Base-by-base conservation (phyloP, 1,284 basidiomycete genomes). In the Apiotrichum porosum region DNA sequence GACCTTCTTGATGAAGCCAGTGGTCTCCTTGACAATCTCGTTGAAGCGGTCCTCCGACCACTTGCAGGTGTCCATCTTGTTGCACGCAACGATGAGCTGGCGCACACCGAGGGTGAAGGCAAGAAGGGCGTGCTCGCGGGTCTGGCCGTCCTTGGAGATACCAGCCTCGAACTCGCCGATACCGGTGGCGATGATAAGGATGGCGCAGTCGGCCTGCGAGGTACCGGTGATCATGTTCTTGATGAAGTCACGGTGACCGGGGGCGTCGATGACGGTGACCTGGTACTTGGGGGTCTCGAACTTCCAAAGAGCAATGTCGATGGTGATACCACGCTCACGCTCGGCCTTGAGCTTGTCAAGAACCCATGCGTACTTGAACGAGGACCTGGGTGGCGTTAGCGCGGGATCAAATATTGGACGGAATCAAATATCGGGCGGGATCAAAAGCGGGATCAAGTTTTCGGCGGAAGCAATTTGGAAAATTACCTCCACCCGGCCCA, bases 171-270 rank as follows among this genome's bases (percentile, higher is more conserved):
- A 98, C 81, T 99, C 94, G 85, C 94, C 94, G 76, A 88, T 91
- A 82, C 94, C 95, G 78, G 81, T 88, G 69, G 93, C 94, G 69
- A 99, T 99, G 83, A 99, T 97, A 77, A 99, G 91, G 75, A 98
- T 87, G 73, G 92, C 94, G 74, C 94, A 97, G 78, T 97, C 94
- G 75, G 94, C 94, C 83, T 97, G 94, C 71, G 94, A 97, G 73
- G 94, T 98, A 84, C 94, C 94, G 28, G 92, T 97, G 76, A 97
- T 97, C 92, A 97, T 97, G 89, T 97, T 98, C 83, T 99, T 99
- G 85, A 99, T 99, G 81, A 99, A 99, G 77, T 99, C 95, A 86
- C 94, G 92, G 80, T 98, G 95, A 75, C 94, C 95, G 49, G 94
- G 95, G 77, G 94, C 95, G 76, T 97, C 93, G 43, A 63, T 62